Conservation (phyloP, 306 rosid genomes). For the Sechiopsis laciniata region DNA sequence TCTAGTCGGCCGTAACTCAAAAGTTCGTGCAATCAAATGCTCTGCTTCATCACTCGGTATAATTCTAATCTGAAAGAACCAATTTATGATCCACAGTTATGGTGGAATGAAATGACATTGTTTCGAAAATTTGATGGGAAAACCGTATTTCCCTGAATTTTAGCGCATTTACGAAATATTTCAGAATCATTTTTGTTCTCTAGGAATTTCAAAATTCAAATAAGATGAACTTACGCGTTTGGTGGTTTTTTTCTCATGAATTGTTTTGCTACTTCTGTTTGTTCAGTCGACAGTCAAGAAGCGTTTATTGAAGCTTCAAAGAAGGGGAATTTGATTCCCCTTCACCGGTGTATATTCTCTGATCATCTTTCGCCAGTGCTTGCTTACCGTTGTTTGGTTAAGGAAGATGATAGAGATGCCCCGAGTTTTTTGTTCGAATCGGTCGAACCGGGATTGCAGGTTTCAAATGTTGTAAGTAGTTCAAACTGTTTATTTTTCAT, state of each 20-base stretch:
- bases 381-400: conserved; percentile 91
- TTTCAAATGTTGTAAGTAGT: conserved; percentile 58
- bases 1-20: conserved; percentile 19
- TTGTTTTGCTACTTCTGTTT: conserved; percentile 20
- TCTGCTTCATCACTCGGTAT: conserved; percentile 41
- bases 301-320: conserved; percentile 69
- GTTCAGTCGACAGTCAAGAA: conserved; percentile 53
- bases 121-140: neutral
- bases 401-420: conserved; percentile 94
- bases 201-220: neutral
- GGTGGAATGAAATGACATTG: neutral
- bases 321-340: conserved; percentile 76
- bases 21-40: conserved; percentile 41
- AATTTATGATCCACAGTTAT: neutral
- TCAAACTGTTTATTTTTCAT: neutral
- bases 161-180: neutral
- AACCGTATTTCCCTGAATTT: neutral
- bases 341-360: conserved; percentile 64
- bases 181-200: neutral
- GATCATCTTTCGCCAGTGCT: conserved; percentile 95
- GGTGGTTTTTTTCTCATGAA: neutral
- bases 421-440: conserved; percentile 90
- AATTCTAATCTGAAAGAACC: neutral
- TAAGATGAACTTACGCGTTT: neutral
- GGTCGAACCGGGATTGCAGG: conserved; percentile 67